Base-by-base conservation (phyloP, 345 rosid genomes). In the Hypericum androsaemum region DNA sequence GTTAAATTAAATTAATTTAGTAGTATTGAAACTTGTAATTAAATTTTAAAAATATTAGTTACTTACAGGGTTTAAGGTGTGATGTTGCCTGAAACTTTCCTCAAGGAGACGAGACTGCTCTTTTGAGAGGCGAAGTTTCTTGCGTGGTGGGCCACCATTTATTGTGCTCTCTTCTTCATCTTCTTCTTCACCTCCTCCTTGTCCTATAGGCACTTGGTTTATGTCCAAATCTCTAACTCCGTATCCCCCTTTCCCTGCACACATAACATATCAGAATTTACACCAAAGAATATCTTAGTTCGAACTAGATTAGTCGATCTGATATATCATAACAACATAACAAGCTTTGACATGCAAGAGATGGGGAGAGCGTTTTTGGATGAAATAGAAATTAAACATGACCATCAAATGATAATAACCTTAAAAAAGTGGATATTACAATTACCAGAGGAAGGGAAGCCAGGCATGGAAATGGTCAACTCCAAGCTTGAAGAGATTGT, bases 41-140 rank as follows among this genome's bases (percentile, higher is more conserved):
- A n/a, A n/a, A n/a, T n/a, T n/a, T n/a, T n/a, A n/a, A n/a, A n/a
- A 11, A 37, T 3, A 41, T 42, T 47, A 32, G 52, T 64, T 43
- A 10, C 2, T 39, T 58, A 86, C 95, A 32, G 92, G 88, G 73
- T 82, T 87, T 66, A 90, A 69, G 62, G 95, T 82, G 67, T 87
- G 96, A 53, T 87, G 79, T 48, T 73, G 92, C 62, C 96, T 66
- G 79, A 90, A 90, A 72, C 95, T 90, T 63, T 90, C 98, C 71
- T 90, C 98, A 1, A 90, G 96, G 45, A 87, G 95, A 41, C 87
- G 90, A 56, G 96, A 82, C 51, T 90, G 98, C 59, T 87, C 98
- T 60, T 89, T 90, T 6, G 92, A 67, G 10, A 90, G 77, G 7
- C 98, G 89, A 49, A 90, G 98, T 52, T 90, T 89, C 52, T 82